A percentile compares a stretch with the other conserved stretches of the same genome.
phyloP scores from a whole-genome alignment of 2,329 filamentous ascomycete species.

The Venturia carpophila region DNA sequence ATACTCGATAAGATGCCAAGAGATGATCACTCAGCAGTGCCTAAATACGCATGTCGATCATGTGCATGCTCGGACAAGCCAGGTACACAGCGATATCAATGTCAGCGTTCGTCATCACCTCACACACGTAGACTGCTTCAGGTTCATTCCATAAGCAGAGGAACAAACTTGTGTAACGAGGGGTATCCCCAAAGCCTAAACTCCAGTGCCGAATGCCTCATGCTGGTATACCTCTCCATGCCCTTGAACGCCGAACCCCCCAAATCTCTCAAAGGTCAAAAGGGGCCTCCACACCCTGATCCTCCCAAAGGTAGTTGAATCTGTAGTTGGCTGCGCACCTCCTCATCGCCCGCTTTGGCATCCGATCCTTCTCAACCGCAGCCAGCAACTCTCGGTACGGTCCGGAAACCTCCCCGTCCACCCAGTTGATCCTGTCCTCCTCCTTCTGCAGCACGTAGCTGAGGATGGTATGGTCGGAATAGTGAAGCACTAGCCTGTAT shows the following conservation, averaged over 20 bases:
- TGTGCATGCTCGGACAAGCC: no score
- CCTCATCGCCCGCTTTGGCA: background rate
- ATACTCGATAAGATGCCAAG: no score
- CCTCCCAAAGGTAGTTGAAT: background rate
- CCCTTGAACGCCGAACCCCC: background rate
- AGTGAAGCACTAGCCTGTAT: slow-evolving; percentile 65
- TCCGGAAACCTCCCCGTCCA: background rate
- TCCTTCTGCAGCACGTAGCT: slow-evolving; percentile 49
- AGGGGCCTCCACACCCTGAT: background rate
- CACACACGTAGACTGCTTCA: background rate
- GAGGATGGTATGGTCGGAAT: slow-evolving; percentile 59
- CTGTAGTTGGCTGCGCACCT: background rate
- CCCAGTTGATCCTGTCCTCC: background rate
- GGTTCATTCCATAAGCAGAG: background rate
- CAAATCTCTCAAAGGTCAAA: background rate
- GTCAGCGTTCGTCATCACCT: background rate
- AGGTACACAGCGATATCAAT: background rate
- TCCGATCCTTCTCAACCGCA: background rate
- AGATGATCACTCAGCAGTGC: no score
- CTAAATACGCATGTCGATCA: no score
- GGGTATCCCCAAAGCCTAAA: slow-evolving; percentile 8
- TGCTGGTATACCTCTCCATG: background rate
- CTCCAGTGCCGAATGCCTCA: background rate
- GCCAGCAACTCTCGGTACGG: background rate
- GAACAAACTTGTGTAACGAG: background rate